These are phyloP conservation scores for Saposhnikovia divaricata DNA, from an alignment of 129 eudicot genomes.

Conservation along the genomic window DNA sequence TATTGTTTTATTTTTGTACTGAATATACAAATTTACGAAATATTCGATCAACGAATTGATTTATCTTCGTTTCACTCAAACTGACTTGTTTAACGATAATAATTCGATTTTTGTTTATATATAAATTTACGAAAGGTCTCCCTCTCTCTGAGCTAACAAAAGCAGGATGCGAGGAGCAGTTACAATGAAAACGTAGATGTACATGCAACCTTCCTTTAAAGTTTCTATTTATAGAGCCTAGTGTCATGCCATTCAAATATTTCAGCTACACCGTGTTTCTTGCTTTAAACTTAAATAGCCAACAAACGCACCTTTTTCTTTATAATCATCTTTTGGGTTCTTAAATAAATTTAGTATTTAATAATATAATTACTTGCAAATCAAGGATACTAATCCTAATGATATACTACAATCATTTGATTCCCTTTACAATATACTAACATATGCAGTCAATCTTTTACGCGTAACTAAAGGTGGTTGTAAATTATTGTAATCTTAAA, in stretches of 20 bases:
- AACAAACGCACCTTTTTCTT: background rate
- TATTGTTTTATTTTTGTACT: too few relatives aligned
- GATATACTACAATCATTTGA: conserved; percentile 22
- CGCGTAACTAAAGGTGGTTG: conserved; percentile 5
- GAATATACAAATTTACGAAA: too few relatives aligned
- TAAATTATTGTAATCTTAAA: background rate
- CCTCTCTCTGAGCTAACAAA: background rate
- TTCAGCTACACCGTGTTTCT: background rate
- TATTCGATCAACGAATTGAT: too few relatives aligned
- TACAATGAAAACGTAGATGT: background rate
- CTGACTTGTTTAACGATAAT: too few relatives aligned
- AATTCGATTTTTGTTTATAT: too few relatives aligned
- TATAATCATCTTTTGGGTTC: background rate
- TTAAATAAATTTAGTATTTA: background rate
- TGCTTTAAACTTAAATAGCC: background rate
- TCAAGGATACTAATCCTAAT: conserved; percentile 3
- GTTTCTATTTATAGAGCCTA: background rate
- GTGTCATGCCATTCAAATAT: background rate
- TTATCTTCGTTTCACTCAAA: too few relatives aligned
- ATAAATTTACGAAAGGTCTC: too few relatives aligned
- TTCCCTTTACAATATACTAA: background rate
- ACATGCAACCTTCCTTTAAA: background rate
- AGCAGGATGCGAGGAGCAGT: background rate
- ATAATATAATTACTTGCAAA: background rate
- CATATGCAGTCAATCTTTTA: background rate